These are phyloP conservation scores for Drosera spatulata DNA, from an alignment of 179 eudicot species.

Conservation along the genomic window DNA sequence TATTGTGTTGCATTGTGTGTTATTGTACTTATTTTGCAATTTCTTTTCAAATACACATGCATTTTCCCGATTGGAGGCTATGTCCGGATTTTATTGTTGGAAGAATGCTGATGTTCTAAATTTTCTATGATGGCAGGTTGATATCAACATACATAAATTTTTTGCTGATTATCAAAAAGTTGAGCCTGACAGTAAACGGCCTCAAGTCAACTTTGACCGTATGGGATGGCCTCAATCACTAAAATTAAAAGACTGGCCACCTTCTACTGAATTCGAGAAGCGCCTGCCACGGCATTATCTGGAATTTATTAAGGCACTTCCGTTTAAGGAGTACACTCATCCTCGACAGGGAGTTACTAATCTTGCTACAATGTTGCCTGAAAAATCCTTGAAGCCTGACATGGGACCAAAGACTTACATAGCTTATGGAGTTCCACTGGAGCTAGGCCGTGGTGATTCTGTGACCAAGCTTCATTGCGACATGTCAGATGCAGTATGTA, in stretches of 20 bases:
- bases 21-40: no score
- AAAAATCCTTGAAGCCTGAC: constrained; percentile 35
- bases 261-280: constrained; percentile 42
- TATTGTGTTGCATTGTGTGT: no score
- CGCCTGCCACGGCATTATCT: constrained; percentile 59
- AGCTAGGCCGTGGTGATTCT: constrained; percentile 73
- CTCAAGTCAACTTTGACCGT: no score
- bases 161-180: constrained; percentile 34
- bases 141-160: constrained; percentile 40
- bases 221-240: constrained; percentile 41
- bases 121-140: constrained; percentile 27
- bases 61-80: constrained; percentile 1
- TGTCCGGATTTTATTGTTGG: background rate
- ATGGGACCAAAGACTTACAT: constrained; percentile 76
- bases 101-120: no score
- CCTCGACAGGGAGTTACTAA: constrained; percentile 42
- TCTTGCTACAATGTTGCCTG: constrained; percentile 41
- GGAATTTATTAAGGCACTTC: constrained; percentile 56
- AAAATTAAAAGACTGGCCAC: constrained; percentile 77
- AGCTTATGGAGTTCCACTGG: constrained; percentile 58
- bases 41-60: no score
- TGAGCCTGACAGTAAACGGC: background rate
- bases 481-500: constrained; percentile 69
- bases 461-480: constrained; percentile 80
- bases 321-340: constrained; percentile 66